Evolutionary conservation across 495 filamentous ascomycete genomes (phyloP).

Genomic region (Collariella sp.): DNA sequence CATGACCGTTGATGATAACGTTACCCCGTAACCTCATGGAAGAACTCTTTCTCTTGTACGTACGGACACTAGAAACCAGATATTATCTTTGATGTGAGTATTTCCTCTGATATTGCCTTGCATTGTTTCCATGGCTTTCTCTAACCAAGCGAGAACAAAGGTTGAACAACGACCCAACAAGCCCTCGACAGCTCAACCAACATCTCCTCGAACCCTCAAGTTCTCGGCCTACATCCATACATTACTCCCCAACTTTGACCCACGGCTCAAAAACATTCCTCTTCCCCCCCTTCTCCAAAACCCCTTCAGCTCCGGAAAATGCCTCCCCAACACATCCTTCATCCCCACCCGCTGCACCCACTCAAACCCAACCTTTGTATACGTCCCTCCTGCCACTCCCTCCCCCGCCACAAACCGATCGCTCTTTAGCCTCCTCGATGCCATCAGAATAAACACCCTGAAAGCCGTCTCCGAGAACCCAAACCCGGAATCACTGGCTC

Average conservation of each 20-base stretch:
- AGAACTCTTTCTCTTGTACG: no score
- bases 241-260: slow-evolving; percentile 21
- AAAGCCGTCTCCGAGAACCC: slow-evolving; percentile 39
- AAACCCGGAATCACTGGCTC: slow-evolving; percentile 37
- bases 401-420: slow-evolving; percentile 34
- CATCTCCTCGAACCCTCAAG: no score
- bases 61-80: no score
- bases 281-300: slow-evolving; percentile 11
- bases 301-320: slow-evolving; percentile 30
- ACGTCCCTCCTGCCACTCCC: slow-evolving; percentile 27
- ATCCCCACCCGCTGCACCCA: slow-evolving; percentile 34
- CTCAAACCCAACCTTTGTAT: slow-evolving; percentile 32
- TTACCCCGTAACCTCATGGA: no score
- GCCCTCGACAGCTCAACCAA: no score
- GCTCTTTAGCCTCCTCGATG: slow-evolving; percentile 30
- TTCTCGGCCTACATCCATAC: slow-evolving; percentile 29
- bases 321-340: slow-evolving; percentile 27
- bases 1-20: no score
- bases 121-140: no score
- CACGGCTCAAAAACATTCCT: slow-evolving; percentile 35
- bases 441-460: slow-evolving; percentile 34
- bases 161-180: no score
- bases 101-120: no score
- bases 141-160: no score
- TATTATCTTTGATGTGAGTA: no score